Evolutionary conservation across 495 filamentous ascomycete species (phyloP), one percentile per base, ranked within the genome.

Genomic region (Monascus purpureus): DNA sequence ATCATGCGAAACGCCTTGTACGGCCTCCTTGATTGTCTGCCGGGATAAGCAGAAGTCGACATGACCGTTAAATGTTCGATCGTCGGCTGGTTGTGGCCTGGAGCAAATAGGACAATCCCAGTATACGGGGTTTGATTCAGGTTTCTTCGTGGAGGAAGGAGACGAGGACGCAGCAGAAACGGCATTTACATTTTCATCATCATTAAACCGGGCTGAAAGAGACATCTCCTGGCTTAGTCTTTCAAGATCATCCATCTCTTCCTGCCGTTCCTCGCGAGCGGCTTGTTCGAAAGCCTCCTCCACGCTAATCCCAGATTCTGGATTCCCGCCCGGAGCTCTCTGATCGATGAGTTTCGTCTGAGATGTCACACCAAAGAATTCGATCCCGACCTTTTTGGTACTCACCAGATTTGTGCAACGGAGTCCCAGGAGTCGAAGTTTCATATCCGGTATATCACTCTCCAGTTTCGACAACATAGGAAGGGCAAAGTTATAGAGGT

Each of bases 21-120:
- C 75, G 0, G 70, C 80, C 45, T 94, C 82, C 25, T 76, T 77
- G 39, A 97, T 97, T 0, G 82, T 81, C 49, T 78, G 72, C 28
- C 73, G 61, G 2, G 86, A 94, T 6, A 99, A 69, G 56, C 90
- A 99, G 13, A 82, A 75, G 47, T 99, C 92, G 28, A 99, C 80
- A 53, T 99, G 92, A 31, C 79, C 76, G 41, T 99, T 99, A 56
- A 99, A 95, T 4, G 49, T 52, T 23, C 66, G 64, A 49, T 95
- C 84, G 38, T 85, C 71, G 0, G 86, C 75, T 3, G 60, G 36
- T 45, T 94, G 83, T 0, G 80, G 77, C 26, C 75, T 61, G 2
- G 50, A 50, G 50, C 90, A 96, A 23, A 96, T 84, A 0, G 90
- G 90, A 51, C 90, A 96, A 13, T 77, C 67, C 87, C 85, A 95